A percentile compares a stretch with the other conserved stretches of the same genome.
Evolutionary conservation across 2,329 filamentous ascomycete species (phyloP).

Genomic region (Plectosphaerella cucumerina): DNA sequence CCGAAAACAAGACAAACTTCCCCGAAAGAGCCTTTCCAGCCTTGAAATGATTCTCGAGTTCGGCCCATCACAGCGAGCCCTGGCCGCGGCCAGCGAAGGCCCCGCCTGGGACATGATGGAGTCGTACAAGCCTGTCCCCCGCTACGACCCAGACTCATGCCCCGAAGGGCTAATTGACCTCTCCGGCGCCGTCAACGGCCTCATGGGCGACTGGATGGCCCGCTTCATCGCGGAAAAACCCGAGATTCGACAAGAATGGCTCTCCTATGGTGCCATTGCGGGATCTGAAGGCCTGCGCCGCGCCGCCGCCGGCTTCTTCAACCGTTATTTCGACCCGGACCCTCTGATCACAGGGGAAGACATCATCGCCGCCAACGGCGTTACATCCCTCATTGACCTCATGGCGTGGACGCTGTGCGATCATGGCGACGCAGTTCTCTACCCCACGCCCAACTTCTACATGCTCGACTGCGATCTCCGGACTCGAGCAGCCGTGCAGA

Average conservation of each 20-base stretch:
- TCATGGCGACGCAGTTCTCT: conserved; percentile 1
- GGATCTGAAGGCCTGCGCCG: neutral
- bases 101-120: neutral
- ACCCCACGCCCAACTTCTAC: conserved; percentile 4
- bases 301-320: neutral
- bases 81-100: neutral
- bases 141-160: neutral
- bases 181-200: conserved; percentile 3
- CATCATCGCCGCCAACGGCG: conserved; percentile 2
- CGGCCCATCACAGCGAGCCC: neutral
- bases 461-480: conserved; percentile 4
- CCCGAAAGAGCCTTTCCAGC: too few species aligned
- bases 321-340: neutral
- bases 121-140: neutral
- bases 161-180: conserved; percentile 6
- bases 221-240: neutral
- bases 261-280: neutral
- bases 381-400: conserved; percentile 4
- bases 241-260: neutral
- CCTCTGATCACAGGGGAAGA: neutral
- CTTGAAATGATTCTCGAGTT: neutral
- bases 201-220: neutral
- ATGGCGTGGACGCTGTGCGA: conserved; percentile 5
- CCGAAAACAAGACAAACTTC: too few species aligned
- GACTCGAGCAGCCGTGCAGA: neutral